Evolutionary conservation across 2,329 filamentous ascomycete species (phyloP).

Genomic region (Bipolaris bicolor): DNA sequence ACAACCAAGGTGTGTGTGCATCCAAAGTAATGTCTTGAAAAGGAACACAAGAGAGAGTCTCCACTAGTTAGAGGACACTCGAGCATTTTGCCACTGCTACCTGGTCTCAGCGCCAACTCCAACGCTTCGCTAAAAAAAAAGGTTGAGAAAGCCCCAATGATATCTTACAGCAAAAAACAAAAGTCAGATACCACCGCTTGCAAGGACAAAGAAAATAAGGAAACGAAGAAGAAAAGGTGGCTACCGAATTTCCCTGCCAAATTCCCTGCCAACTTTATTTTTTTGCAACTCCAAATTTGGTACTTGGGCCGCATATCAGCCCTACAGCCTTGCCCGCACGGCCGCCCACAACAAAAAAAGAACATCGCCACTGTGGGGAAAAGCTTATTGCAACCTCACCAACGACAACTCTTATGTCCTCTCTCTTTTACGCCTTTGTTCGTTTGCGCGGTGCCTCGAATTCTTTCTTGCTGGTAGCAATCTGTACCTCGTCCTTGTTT

Average conservation of each 20-base stretch:
- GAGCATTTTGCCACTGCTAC: not conserved
- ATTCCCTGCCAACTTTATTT: not conserved
- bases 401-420: not conserved
- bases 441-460: constrained; percentile 21
- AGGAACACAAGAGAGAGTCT: not conserved
- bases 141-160: not conserved
- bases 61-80: not conserved
- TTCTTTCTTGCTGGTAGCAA: not conserved
- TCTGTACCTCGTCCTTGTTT: not conserved
- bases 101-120: not conserved
- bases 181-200: not conserved
- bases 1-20: not conserved
- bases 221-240: too few species aligned
- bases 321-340: not conserved
- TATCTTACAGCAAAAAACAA: not conserved
- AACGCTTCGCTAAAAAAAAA: not conserved
- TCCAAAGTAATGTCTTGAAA: not conserved
- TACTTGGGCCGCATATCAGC: not conserved
- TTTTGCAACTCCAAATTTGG: not conserved
- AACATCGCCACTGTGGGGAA: constrained; percentile 3
- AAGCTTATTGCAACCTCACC: constrained; percentile 22
- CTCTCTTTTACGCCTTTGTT: constrained; percentile 6
- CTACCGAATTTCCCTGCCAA: not conserved
- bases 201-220: not conserved
- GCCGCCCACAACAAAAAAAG: not conserved